Evolutionary conservation across 1,284 basidiomycete genomes (phyloP), one percentile per base, ranked within the genome.

Genomic region (Pseudozyma tsukubaensis): DNA sequence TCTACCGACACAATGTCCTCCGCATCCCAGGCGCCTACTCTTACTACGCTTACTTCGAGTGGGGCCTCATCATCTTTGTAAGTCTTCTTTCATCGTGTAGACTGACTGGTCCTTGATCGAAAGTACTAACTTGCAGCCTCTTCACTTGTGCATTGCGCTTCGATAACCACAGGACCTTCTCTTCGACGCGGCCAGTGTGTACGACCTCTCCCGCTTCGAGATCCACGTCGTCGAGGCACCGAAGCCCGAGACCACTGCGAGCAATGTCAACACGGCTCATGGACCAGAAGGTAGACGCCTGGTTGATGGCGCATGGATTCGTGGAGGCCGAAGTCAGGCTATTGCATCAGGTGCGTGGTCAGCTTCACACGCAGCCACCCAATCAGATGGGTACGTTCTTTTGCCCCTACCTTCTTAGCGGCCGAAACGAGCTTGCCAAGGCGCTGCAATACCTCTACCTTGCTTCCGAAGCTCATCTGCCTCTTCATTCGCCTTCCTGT

Each of bases 31-130:
- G 81, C 40, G 77, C 78, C 11, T 83, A 83, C 54, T 77, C 79
- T 4, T 47, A 66, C 54, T 82, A 83, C 32, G 67, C 81, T 13
- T 72, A 78, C 61, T 80, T 83, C n/a, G 82, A 83, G 37, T 82
- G 82, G 82, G 72, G 74, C 11, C 72, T 83, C 24, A 80, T 82
- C 50, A 52, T 81, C 32, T 72, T 82, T 44, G 77, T 79, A 55
- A 70, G 77, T 76, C 16, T 12, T 37, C 36, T 19, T 32, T 18
- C 3, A 19, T 16, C 5, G 14, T 42, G 40, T 16, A 16, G 8
- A 42, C n/a, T n/a, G n/a, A n/a, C n/a, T n/a, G n/a, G n/a, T n/a
- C n/a, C n/a, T 18, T 14, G 7, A 18, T 35, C 47, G 2, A 35
- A 18, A 10, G 10, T 39, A 16, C 37, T 39, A 16, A 39, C 37